Evolutionary conservation across 2,329 filamentous ascomycete species (phyloP), one percentile per base, ranked within the genome.

Genomic region (Metarhizium rileyi): DNA sequence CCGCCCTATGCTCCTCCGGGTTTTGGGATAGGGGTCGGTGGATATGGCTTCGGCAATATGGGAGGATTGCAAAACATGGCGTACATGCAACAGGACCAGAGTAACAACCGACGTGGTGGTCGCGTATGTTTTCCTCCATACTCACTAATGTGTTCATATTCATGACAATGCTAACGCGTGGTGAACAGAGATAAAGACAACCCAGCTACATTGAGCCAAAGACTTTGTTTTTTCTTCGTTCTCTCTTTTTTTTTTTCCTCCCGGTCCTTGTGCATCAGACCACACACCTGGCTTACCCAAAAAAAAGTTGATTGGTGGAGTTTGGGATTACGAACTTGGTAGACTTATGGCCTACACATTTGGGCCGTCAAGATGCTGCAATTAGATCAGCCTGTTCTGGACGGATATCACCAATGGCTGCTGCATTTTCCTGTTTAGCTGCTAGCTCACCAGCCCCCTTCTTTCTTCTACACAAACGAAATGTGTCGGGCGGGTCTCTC

Each of bases 81-180:
- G 25, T 81, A 78, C 59, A 63, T 66, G 63, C 55, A 73, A 55
- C 77, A 81, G 59, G 76, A 78, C 56, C 76, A 77, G 57, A 71
- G 70, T 56, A 79, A 77, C 63, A 63, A 68, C 55, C 69, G 79
- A 63, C 75, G 80, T 57, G 51, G 51, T 35, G 79, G 79, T 65
- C 75, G 80, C 61, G 77, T 80, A 74, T 70, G 77, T 65, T 42
- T 44, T 50, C 38, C 8, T 16, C 35, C 38, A n/a, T 41, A 6
- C 16, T 25, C 25, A 25, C 18, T 4, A 23, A n/a, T n/a, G n/a
- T n/a, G n/a, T 18, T 22, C 10, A 25, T 23, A 10, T 2, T 42
- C 20, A 42, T 25, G 8, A 16, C 14, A 9, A 14, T 42, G 12
- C 18, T 42, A 25, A 25, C 38, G 14, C 4, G 7, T 22, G 33